Conservation (phyloP, 176 grass and related monocot genomes). For the Canna indica region DNA sequence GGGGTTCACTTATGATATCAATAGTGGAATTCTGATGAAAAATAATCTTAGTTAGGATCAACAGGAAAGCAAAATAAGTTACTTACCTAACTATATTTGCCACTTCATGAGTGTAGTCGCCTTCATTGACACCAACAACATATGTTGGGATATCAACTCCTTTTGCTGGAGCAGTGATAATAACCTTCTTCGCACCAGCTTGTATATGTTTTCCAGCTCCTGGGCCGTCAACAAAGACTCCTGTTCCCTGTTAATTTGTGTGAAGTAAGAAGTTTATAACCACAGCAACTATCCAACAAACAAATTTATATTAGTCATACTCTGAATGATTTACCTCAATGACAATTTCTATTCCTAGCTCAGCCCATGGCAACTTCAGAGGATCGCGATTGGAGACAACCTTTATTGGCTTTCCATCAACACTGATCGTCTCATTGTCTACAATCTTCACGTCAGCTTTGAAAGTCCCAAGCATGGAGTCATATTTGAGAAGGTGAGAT, state of each 20-base stretch:
- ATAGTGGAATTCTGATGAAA: neutral
- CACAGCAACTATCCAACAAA: neutral
- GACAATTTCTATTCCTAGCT: conserved; percentile 87
- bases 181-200: conserved; percentile 94
- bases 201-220: conserved; percentile 98
- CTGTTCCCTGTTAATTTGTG: conserved; percentile 67
- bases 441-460: conserved; percentile 88
- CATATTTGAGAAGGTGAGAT: conserved; percentile 98
- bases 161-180: conserved; percentile 96
- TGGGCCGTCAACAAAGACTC: conserved; percentile 90
- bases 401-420: conserved; percentile 81
- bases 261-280: neutral
- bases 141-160: conserved; percentile 95
- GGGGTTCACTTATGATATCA: no score
- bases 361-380: conserved; percentile 86
- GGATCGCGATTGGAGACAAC: conserved; percentile 81
- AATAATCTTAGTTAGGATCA: no score
- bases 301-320: neutral
- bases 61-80: neutral
- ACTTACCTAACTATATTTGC: conserved; percentile 71
- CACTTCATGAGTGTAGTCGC: conserved; percentile 65
- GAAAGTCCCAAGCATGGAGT: conserved; percentile 95
- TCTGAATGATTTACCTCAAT: conserved; percentile 52
- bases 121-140: conserved; percentile 91
- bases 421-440: conserved; percentile 72